phyloP scores from a whole-genome alignment of 2,329 filamentous ascomycete species.

The Trichophyton equinum region DNA sequence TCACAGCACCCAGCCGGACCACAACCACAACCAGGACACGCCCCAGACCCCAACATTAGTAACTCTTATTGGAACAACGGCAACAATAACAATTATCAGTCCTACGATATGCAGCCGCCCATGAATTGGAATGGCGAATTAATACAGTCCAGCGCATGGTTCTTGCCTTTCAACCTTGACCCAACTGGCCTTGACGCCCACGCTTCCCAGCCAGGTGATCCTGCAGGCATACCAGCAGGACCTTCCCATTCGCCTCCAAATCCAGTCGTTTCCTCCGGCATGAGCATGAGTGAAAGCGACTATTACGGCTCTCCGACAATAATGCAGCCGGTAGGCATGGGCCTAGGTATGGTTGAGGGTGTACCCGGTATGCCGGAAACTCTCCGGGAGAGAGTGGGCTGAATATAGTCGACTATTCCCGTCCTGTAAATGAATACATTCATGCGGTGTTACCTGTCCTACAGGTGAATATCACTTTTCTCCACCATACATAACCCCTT shows the following conservation, averaged over 20 bases:
- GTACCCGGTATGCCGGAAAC: neutral
- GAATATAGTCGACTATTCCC: neutral
- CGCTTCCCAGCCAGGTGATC: neutral
- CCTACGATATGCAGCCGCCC: conserved; percentile 11
- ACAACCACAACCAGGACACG: neutral
- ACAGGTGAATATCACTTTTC: neutral
- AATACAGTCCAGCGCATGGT: conserved; percentile 57
- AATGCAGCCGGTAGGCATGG: neutral
- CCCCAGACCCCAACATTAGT: conserved; percentile 12
- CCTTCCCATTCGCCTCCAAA: neutral
- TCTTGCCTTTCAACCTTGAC: conserved; percentile 85
- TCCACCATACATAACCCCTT: neutral
- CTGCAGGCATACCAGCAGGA: neutral
- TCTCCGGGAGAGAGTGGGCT: neutral
- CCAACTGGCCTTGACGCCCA: conserved; percentile 33
- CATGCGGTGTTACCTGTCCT: neutral
- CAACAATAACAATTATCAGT: conserved; percentile 19
- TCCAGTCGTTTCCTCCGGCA: neutral
- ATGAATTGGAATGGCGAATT: conserved; percentile 22
- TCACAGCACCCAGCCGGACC: neutral
- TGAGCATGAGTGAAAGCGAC: neutral
- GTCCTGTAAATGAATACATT: neutral
- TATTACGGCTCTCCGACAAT: neutral
- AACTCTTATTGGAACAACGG: conserved; percentile 27
- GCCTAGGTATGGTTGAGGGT: neutral